Conservation (phyloP, 345 rosid species). For the Stellera chamaejasme region DNA sequence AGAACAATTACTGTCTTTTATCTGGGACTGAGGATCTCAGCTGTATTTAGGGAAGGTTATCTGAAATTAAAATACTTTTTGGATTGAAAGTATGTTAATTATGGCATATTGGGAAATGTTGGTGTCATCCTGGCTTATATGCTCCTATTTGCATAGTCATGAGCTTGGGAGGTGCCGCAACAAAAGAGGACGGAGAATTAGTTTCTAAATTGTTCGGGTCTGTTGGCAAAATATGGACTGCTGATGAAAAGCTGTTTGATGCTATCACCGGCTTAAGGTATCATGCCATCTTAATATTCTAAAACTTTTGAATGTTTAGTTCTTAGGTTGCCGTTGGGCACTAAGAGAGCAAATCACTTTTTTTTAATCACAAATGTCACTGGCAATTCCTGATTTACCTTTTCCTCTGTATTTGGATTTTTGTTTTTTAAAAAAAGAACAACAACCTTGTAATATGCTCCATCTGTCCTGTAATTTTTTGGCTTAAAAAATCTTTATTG, state of each 20-base stretch:
- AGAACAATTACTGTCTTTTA: too few species aligned
- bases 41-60: too few species aligned
- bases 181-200: conserved; percentile 65
- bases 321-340: too few species aligned
- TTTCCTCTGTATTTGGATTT: not conserved
- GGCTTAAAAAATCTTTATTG: too few species aligned
- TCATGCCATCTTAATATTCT: not conserved
- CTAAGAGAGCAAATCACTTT: not conserved
- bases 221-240: conserved; percentile 79
- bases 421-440: too few species aligned
- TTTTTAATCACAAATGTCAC: not conserved
- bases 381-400: not conserved
- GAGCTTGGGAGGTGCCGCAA: conserved; percentile 76
- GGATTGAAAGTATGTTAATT: too few species aligned
- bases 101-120: not conserved
- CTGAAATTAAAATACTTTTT: not conserved
- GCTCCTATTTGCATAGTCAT: conserved; percentile 30
- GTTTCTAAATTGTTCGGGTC: conserved; percentile 68
- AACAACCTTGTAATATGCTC: too few species aligned
- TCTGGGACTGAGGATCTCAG: too few species aligned
- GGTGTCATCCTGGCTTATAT: not conserved
- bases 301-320: too few species aligned
- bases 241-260: conserved; percentile 83
- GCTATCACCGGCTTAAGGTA: conserved; percentile 94
- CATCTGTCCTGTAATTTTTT: too few species aligned